Evolutionary conservation across 306 rosid species (phyloP), one percentile per base, ranked within the genome.

Genomic region (Datisca glomerata): DNA sequence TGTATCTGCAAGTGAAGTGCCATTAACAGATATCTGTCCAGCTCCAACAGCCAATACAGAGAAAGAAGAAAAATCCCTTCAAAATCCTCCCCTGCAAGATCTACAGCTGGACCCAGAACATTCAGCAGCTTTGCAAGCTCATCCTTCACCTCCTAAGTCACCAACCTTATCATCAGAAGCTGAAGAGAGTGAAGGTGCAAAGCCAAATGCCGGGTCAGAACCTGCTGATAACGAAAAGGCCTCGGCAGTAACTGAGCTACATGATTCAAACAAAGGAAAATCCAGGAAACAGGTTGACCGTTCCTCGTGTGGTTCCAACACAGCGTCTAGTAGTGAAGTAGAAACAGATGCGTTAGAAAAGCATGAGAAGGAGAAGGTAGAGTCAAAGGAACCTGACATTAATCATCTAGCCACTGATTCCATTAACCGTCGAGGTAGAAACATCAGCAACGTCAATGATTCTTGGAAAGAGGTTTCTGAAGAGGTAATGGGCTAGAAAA

Each of bases 401-500:
- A 69, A 61, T 57, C 50, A 47, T 46, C 74, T 47, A 65, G 74
- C 59, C 27, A 32, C 59, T 9, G 96, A 89, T 53, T 56, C 61
- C 36, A 56, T 28, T 59, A 75, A 52, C 59, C 86, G 78, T 27
- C 92, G 93, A 24, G 16, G 47, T 73, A 80, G 78, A 78, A 74
- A 67, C 41, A 7, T 32, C 57, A n/a, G 61, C 83, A 68, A 45
- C 73, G n/a, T 31, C 9, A 67, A 40, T 50, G 96, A 86, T 49
- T 65, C 82, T 56, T 86, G 96, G 96, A 86, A 84, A 59, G 91
- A 65, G 66, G 98, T 89, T 24, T 84, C 96, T 45, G 92, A 78
- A 77, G 95, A 73, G 98, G 98, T 80, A 78, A 38, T 14, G 36
- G 4, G n/a, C 9, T 28, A 14, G 13, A 8, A n/a, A n/a, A n/a